Evolutionary conservation across 257 asterid genomes (phyloP).

Genomic region (Solanum ossicruentum): DNA sequence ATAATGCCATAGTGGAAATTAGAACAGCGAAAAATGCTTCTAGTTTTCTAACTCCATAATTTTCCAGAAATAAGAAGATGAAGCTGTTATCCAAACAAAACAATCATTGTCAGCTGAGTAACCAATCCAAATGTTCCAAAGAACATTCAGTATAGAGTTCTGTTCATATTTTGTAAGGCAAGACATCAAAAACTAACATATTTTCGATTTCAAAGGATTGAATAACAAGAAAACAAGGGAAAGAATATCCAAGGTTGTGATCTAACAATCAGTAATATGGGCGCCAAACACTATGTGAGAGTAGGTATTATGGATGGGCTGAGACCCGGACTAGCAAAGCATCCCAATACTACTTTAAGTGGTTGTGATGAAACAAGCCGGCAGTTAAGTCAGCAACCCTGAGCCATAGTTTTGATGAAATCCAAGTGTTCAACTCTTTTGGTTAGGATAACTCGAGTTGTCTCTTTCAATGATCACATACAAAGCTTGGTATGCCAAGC

Average conservation of each 20-base stretch:
- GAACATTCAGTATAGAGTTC: background rate
- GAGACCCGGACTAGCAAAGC: no score
- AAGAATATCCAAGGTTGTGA: background rate
- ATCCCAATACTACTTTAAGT: no score
- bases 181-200: background rate
- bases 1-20: slow-evolving; percentile 63
- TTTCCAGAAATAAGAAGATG: slow-evolving; percentile 68
- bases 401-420: background rate
- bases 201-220: background rate
- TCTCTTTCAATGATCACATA: no score
- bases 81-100: slow-evolving; percentile 33
- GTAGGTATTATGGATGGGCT: no score
- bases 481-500: no score
- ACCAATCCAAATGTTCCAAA: background rate
- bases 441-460: no score
- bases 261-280: background rate
- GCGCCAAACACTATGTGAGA: background rate
- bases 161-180: background rate
- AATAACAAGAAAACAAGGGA: background rate
- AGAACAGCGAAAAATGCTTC: slow-evolving; percentile 72
- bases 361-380: background rate
- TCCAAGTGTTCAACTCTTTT: background rate
- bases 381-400: background rate
- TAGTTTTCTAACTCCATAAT: slow-evolving; percentile 63
- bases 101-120: background rate